Evolutionary conservation across 352 stramenopile species (phyloP), one percentile per base, ranked within the genome.

Genomic region (Saprolegnia parasitica): DNA sequence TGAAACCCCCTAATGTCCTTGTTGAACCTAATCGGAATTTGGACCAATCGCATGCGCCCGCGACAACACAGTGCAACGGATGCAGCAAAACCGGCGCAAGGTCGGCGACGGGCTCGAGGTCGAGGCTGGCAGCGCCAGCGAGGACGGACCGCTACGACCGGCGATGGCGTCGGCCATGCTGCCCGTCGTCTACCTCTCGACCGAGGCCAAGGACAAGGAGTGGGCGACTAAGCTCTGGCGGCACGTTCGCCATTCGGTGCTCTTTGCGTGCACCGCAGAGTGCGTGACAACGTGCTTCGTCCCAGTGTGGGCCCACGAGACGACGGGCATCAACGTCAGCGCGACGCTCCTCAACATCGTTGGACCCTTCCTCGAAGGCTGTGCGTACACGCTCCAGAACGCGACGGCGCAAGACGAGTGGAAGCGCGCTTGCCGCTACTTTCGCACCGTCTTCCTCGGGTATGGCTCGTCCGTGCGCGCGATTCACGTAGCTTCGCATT

Each of bases 281-380:
- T 92, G 84, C 66, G 72, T 91, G 46, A 91, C 86, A 50, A 91
- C 87, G 65, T 93, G 87, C 71, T 92, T 89, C 37, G 63, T 89
- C 24, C 82, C 86, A 21, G 70, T 74, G 9, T 87, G 80, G 74
- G 77, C 72, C 56, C 60, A 67, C 46, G 24, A 24, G 26, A 55
- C 21, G 15, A 67, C 60, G 20, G 60, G 60, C 24, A 46, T 88
- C 29, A 90, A 91, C 47, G 75, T 79, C n/a, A 82, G 79, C 8
- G 87, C 83, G 5, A 91, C 87, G 26, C 70, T 73, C 42, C 78
- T 95, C 37, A 95, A 95, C 54, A 77, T 87, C 50, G 8, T 93
- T 20, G 87, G 87, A 0, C 79, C 83, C 8, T 92, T 92, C 61
- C 71, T 95, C 45, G 87, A 95, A 46, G 87, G 87, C 0, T 37